Percentiles rank a stretch among this genome's conserved stretches.
phyloP scores from a whole-genome alignment of 306 rosid species.

The Arachis hypogaea region DNA sequence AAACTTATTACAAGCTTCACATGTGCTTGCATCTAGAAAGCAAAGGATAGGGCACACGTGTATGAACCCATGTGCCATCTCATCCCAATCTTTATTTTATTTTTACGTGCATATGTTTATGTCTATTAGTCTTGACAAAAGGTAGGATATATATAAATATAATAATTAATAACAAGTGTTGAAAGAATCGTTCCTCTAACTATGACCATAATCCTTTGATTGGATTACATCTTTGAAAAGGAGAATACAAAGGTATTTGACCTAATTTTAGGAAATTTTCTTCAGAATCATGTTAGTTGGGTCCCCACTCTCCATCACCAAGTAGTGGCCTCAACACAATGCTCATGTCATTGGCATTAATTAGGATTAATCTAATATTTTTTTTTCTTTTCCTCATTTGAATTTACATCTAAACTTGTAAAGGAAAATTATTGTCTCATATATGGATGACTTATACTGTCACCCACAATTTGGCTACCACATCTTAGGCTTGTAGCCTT shows the following conservation, averaged over 20 bases:
- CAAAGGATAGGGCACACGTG: constrained; percentile 52
- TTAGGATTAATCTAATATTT: constrained; percentile 40
- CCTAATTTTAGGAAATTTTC: constrained; percentile 48
- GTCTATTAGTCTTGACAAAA: constrained; percentile 8
- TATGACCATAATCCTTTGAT: constrained; percentile 45
- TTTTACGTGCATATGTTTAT: constrained; percentile 4
- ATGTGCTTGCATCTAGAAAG: constrained; percentile 50
- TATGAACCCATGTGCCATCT: constrained; percentile 48
- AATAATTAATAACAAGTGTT: constrained; percentile 7
- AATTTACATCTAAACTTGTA: constrained; percentile 27
- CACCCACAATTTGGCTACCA: constrained; percentile 49
- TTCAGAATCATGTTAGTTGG: constrained; percentile 51
- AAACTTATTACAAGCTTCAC: constrained; percentile 26
- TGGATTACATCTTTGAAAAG: constrained; percentile 51
- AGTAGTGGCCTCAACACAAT: constrained; percentile 43
- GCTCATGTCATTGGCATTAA: constrained; percentile 45
- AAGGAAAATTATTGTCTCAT: constrained; percentile 42
- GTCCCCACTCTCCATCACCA: constrained; percentile 62
- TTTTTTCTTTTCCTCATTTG: background rate
- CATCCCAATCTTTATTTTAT: no score
- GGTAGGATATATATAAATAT: background rate
- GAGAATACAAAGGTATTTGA: constrained; percentile 46
- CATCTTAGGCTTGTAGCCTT: constrained; percentile 29
- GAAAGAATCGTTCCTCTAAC: constrained; percentile 59
- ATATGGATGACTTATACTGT: constrained; percentile 37